A percentile compares a stretch with the other conserved stretches of the same genome.
Evolutionary conservation across 176 grass and related monocot species (phyloP).

Genomic region (Oryza coarctata): DNA sequence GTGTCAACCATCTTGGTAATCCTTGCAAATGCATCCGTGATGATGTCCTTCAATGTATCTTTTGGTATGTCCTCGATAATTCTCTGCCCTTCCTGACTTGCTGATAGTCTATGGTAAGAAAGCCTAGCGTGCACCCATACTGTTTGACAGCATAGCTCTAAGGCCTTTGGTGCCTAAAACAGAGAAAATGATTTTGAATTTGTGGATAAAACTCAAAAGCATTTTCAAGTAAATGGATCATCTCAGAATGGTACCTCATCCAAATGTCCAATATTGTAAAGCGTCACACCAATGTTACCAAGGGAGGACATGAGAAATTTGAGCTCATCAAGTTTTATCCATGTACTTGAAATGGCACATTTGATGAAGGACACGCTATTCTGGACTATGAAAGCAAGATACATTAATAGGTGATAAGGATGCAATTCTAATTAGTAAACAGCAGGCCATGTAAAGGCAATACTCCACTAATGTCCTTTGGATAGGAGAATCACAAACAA

Average conservation of each 20-base stretch:
- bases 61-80: slow-evolving; percentile 11
- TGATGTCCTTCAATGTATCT: slow-evolving; percentile 44
- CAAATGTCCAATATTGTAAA: slow-evolving; percentile 58
- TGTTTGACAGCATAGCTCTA: slow-evolving; percentile 63
- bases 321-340: slow-evolving; percentile 52
- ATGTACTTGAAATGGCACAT: slow-evolving; percentile 60
- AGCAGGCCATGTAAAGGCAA: slow-evolving; percentile 14
- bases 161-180: slow-evolving; percentile 58
- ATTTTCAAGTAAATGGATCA: slow-evolving; percentile 9
- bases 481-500: slow-evolving; percentile 8
- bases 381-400: slow-evolving; percentile 58
- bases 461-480: slow-evolving; percentile 7
- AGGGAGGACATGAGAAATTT: slow-evolving; percentile 73
- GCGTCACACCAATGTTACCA: slow-evolving; percentile 55
- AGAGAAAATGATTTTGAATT: slow-evolving; percentile 21
- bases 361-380: slow-evolving; percentile 49
- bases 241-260: slow-evolving; percentile 60
- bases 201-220: background rate
- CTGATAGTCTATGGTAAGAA: slow-evolving; percentile 32
- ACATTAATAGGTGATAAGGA: slow-evolving; percentile 34
- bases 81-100: background rate
- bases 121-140: slow-evolving; percentile 44
- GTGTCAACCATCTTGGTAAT: slow-evolving; percentile 51
- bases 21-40: slow-evolving; percentile 58
- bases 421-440: slow-evolving; percentile 2